These are phyloP conservation scores for Tribonema minus DNA, from an alignment of 108 stramenopile genomes.

Conservation along the genomic window DNA sequence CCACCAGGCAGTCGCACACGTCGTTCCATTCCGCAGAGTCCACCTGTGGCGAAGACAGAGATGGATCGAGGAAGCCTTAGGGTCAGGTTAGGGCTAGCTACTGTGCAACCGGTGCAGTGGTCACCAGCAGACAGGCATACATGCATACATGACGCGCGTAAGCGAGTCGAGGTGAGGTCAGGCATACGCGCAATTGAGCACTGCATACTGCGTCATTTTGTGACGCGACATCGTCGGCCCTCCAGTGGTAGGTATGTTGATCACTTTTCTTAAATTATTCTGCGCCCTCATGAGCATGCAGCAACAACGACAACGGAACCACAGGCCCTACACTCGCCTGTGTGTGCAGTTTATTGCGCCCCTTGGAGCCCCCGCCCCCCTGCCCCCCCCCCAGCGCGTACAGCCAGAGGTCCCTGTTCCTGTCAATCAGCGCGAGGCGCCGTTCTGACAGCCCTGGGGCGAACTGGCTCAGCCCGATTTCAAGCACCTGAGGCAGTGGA, in stretches of 20 bases:
- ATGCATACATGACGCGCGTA: not conserved
- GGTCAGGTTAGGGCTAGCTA: not conserved
- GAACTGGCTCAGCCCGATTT: slow-evolving; percentile 45
- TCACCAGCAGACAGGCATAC: not conserved
- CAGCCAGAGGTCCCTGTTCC: slow-evolving; percentile 58
- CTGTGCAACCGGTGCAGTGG: too few relatives aligned
- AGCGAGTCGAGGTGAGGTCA: not conserved
- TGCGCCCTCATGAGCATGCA: too few relatives aligned
- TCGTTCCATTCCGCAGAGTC: slow-evolving; percentile 58
- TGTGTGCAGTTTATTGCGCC: slow-evolving; percentile 27
- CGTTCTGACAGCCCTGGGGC: slow-evolving; percentile 39
- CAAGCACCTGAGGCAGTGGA: not conserved
- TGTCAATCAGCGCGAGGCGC: slow-evolving; percentile 59
- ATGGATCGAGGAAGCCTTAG: not conserved
- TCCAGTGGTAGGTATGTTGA: too few relatives aligned
- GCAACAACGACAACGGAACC: not conserved
- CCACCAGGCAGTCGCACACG: slow-evolving; percentile 46
- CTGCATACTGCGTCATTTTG: too few relatives aligned
- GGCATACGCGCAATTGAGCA: not conserved
- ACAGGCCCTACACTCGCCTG: slow-evolving; percentile 13
- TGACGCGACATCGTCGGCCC: too few relatives aligned
- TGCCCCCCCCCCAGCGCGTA: slow-evolving; percentile 7
- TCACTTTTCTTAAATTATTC: too few relatives aligned
- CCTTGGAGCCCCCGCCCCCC: slow-evolving; percentile 10
- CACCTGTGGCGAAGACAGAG: slow-evolving; percentile 34